phyloP scores from a whole-genome alignment of 164 flowering plant genomes.

The Euptelea pleiosperma region DNA sequence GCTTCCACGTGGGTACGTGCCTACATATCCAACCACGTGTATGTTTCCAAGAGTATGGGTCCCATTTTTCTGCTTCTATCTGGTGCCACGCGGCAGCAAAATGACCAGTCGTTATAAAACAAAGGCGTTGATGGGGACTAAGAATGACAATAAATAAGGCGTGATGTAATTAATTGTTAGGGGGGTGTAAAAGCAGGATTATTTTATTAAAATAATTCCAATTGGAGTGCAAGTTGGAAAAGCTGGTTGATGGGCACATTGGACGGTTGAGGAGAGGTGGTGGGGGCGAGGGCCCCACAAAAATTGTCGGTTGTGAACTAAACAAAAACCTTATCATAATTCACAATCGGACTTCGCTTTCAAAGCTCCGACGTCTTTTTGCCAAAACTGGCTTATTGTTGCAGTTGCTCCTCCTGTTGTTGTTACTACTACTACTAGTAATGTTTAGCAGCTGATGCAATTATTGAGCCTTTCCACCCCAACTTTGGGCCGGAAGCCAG shows the following conservation, averaged over 20 bases:
- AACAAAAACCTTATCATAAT: slow-evolving; percentile 12
- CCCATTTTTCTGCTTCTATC: no score
- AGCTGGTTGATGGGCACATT: slow-evolving; percentile 10
- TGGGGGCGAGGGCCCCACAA: neutral
- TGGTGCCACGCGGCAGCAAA: neutral
- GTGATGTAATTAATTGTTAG: no score
- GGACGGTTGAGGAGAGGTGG: slow-evolving; percentile 9
- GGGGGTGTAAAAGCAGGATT: no score
- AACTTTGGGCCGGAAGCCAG: no score
- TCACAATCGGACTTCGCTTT: neutral
- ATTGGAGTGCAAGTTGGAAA: neutral
- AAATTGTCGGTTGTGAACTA: slow-evolving; percentile 10
- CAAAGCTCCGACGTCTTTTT: neutral
- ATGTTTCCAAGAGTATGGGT: neutral
- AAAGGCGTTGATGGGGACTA: neutral
- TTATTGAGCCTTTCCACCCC: no score
- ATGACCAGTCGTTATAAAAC: neutral
- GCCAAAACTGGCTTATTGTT: no score
- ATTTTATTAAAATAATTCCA: neutral
- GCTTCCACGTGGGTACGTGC: slow-evolving; percentile 7
- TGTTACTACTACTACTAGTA: no score
- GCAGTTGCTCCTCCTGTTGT: no score
- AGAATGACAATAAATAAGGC: neutral
- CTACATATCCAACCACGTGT: neutral
- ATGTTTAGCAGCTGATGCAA: no score